Evolutionary conservation across 2,329 filamentous ascomycete species (phyloP), one percentile per base, ranked within the genome.

Genomic region (Epichloe coenophiala): DNA sequence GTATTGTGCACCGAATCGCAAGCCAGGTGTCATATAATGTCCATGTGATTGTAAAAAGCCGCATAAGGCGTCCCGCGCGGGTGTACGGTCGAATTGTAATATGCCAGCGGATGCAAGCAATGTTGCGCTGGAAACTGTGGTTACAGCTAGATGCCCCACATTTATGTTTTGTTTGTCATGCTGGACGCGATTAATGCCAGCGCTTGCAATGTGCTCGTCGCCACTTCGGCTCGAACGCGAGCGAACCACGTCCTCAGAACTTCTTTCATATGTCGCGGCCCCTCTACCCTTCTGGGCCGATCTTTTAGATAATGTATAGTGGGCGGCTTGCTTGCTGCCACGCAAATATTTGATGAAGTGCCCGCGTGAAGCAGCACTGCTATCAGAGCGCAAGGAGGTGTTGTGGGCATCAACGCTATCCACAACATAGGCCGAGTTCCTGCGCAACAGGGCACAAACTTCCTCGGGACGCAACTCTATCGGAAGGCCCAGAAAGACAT

Each of bases 1-100:
- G 68, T 95, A 96, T 61, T 93, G 82, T 59, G 90, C 94, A 27
- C 93, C 93, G 61, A 98, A 98, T 27, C 93, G 86, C 48, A 98
- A 75, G 8, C 93, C 93, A 1, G 93, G 93, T 50, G 89, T 90
- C 61, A 93, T 81, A 69, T 85, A 97, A 68, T 91, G 96, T 47
- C 85, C 86, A 17, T 77, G 74, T 7, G 76, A 73, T 61, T 96
- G 87, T 27, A 98, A 72, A 63, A 93, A 83, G 37, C 79, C 80
- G 67, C 88, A 95, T 21, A 97, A 72, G 3, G 87, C 60, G 38
- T 56, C 52, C 3, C 51, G 48, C n/a, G 58, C 55, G 33, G 57
- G 54, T 36, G 44, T 49, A 27, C 53, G 49, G 19, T 49, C 27
- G 15, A 54, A 55, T n/a, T 50, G 38, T 1, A 39, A 41, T 37